A percentile compares a stretch with the other conserved stretches of the same genome.
These are phyloP conservation scores for Alternaria brassicicola DNA, from an alignment of 2,329 filamentous ascomycete genomes.

Conservation along the genomic window DNA sequence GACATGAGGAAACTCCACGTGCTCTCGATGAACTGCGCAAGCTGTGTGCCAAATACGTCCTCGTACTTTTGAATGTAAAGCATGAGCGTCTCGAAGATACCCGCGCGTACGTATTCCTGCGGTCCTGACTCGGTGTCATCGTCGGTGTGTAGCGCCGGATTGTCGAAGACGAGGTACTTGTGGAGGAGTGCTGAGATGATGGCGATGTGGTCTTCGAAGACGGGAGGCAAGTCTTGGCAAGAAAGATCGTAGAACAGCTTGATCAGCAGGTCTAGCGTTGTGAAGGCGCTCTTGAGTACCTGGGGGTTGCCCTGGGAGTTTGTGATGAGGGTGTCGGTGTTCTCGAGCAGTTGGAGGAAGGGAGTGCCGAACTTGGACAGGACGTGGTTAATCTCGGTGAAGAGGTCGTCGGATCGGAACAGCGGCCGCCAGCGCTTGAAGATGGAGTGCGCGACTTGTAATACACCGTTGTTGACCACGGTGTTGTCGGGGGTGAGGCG, in stretches of 20 bases:
- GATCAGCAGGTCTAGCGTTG: slow-evolving; percentile 83
- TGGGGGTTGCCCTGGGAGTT: slow-evolving; percentile 77
- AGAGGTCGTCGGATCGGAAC: slow-evolving; percentile 90
- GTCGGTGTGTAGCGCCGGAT: slow-evolving; percentile 78
- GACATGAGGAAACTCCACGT: slow-evolving; percentile 91
- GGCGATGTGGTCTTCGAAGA: slow-evolving; percentile 87
- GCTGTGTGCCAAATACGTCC: slow-evolving; percentile 83
- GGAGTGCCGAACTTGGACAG: slow-evolving; percentile 81
- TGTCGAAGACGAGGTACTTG: slow-evolving; percentile 92
- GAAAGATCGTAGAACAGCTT: slow-evolving; percentile 96
- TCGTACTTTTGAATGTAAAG: slow-evolving; percentile 95
- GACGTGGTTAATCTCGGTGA: slow-evolving; percentile 95
- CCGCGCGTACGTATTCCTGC: slow-evolving; percentile 86
- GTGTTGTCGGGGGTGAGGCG: slow-evolving; percentile 82
- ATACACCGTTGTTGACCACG: slow-evolving; percentile 87
- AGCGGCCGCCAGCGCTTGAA: slow-evolving; percentile 95
- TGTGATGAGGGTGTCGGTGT: slow-evolving; percentile 72
- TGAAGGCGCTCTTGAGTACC: slow-evolving; percentile 77
- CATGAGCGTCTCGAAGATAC: slow-evolving; percentile 88
- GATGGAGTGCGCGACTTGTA: slow-evolving; percentile 97
- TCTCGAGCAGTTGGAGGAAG: slow-evolving; percentile 79
- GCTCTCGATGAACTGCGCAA: slow-evolving; percentile 83
- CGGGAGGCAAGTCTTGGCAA: slow-evolving; percentile 93
- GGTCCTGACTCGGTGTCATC: slow-evolving; percentile 89
- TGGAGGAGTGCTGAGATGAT: slow-evolving; percentile 80